These are phyloP conservation scores for Alternaria burnsii DNA, from an alignment of 2,329 filamentous ascomycete genomes.

Conservation along the genomic window DNA sequence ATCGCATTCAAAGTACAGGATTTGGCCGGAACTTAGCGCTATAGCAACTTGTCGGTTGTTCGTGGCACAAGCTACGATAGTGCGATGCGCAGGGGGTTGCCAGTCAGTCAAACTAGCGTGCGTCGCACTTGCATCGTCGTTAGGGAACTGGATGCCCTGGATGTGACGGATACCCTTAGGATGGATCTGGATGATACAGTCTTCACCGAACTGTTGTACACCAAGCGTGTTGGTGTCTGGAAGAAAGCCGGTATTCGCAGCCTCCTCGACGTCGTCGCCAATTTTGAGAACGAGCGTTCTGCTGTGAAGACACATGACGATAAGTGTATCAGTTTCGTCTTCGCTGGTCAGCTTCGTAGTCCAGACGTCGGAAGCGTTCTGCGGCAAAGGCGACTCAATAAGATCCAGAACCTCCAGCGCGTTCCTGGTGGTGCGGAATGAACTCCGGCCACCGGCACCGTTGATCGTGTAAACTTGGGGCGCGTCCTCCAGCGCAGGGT, in stretches of 20 bases:
- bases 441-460: conserved; percentile 86
- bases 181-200: conserved; percentile 92
- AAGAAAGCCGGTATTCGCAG: conserved; percentile 91
- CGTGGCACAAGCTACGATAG: conserved; percentile 91
- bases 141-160: conserved; percentile 62
- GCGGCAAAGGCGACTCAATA: conserved; percentile 90
- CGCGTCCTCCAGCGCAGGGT: conserved; percentile 89
- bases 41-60: conserved; percentile 94
- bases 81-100: conserved; percentile 90
- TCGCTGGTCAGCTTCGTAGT: conserved; percentile 84
- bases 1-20: conserved; percentile 98
- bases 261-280: conserved; percentile 95
- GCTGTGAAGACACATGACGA: conserved; percentile 91
- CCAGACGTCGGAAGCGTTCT: conserved; percentile 92
- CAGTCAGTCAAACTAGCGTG: conserved; percentile 83
- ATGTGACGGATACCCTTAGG: conserved; percentile 97
- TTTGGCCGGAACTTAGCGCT: conserved; percentile 92
- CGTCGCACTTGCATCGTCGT: conserved; percentile 34
- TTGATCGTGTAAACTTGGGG: conserved; percentile 96
- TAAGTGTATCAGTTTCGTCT: conserved; percentile 92
- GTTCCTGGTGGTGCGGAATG: conserved; percentile 91
- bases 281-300: conserved; percentile 92
- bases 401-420: conserved; percentile 93
- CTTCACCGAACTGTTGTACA: conserved; percentile 92
- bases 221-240: conserved; percentile 88